Base-by-base conservation (phyloP, 192 early-diverging fungal species). In the Podila clonocystis region DNA sequence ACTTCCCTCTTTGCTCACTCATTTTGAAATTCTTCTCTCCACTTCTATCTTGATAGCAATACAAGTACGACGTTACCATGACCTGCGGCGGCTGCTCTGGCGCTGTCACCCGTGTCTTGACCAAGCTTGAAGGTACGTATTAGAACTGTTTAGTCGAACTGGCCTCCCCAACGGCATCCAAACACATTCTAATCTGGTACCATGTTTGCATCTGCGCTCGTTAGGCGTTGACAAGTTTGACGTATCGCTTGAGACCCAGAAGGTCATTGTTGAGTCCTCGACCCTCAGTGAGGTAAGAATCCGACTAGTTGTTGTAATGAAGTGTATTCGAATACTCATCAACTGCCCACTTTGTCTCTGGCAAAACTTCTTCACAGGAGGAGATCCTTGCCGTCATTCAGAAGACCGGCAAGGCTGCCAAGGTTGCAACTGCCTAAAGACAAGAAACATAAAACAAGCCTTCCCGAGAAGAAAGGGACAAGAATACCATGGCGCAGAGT, bases 31-130 rank as follows among this genome's bases (percentile, higher is more conserved):
- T 12, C 41, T 0, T 15, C 15, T 45, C 33, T 7, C 48, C 57
- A 30, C 49, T 6, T 34, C 58, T 28, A 11, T 29, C 50, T 28
- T 15, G 1, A 62, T 68, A 87, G 86, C 63, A 79, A 67, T 93
- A 93, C 87, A 91, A 83, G 55, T 95, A 88, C 87, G 92, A 90
- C 31, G 94, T 95, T 70, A 89, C 73, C 68, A 95, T 95, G 94
- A 87, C 90, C 75, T 95, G 94, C 87, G 70, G 72, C 55, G 94
- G 94, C 33, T 95, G 94, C 89, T 87, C 86, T 26, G 88, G 88
- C 73, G 94, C 94, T 63, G 94, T 95, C 50, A 87, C 84, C 69
- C 82, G 90, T 45, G 92, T 91, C 45, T 74, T 95, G 41, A 78
- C 50, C 67, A 91, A 91, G 83, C 85, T 91, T 17, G 68, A 75